phyloP scores from a whole-genome alignment of 2,329 filamentous ascomycete genomes.

The Amauroascus niger region DNA sequence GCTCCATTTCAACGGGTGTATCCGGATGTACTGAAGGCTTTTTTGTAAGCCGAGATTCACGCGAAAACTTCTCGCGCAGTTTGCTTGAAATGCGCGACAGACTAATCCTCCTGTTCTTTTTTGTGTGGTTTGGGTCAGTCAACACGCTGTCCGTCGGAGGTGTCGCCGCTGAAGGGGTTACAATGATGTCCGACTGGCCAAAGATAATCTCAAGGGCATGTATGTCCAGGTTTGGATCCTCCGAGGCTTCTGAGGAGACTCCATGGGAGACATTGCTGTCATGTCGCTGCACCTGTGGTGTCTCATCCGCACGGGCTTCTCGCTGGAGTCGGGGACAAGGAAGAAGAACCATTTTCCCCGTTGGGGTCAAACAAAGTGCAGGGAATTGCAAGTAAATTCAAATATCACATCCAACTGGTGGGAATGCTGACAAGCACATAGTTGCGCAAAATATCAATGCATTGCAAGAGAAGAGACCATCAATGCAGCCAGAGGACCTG shows the following conservation, averaged over 20 bases:
- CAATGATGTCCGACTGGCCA: constrained; percentile 1
- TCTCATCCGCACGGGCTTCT: background rate
- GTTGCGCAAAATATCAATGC: background rate
- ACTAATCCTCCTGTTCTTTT: constrained; percentile 1
- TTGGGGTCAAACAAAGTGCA: background rate
- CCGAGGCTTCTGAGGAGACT: background rate
- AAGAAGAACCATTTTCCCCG: constrained; percentile 12
- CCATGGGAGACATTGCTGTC: background rate
- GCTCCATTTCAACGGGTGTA: constrained; percentile 11
- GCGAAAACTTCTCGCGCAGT: constrained; percentile 28
- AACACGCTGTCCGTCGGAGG: background rate
- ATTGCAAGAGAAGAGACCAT: background rate
- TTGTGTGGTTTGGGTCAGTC: background rate
- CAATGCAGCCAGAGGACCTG: background rate
- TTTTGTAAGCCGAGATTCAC: constrained; percentile 22
- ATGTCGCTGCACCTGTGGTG: background rate
- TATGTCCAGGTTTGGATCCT: constrained; percentile 6
- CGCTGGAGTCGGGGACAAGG: constrained; percentile 13
- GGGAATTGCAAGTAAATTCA: background rate
- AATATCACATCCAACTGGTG: background rate
- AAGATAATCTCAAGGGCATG: constrained; percentile 13
- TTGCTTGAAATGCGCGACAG: constrained; percentile 20
- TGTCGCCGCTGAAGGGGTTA: background rate
- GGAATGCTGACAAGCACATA: background rate
- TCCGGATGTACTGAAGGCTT: constrained; percentile 14